Evolutionary conservation across 768 basidiomycete genomes (phyloP), one percentile per base, ranked within the genome.

Genomic region (Boletus rubroflammeus): DNA sequence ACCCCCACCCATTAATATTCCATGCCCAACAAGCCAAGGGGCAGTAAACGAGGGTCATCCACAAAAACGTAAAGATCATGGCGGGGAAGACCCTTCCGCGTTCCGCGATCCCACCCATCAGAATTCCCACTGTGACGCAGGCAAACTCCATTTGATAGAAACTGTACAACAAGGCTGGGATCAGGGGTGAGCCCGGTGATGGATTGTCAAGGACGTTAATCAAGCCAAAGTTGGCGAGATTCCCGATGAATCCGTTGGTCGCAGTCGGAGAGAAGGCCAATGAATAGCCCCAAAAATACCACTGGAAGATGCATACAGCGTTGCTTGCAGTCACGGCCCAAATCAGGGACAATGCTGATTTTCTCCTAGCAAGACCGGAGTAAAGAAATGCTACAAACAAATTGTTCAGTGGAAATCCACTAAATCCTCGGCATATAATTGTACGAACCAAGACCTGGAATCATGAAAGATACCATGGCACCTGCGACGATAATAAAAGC

Each of bases 71-170:
- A 66, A 95, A 83, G 21, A 91, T 75, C 78, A 93, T 84, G 10
- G 86, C 82, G 0, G 92, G 93, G 6, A 91, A 75, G 34, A 95
- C 81, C 44, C 90, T 81, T 2, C 90, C 90, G 52, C 93, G 88
- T 72, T 95, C 93, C 6, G 93, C 93, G 47, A 91, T 80, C 9
- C 88, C 86, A 41, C 88, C 88, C 78, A 88, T 76, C 26, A 91
- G 68, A 47, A 90, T 90, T 13, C 76, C 85, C 15, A 86, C 85
- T 1, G 90, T 92, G 17, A 93, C 88, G 51, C 85, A 87, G 21
- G 84, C 88, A 66, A 90, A 92, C 71, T 89, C 88, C 85, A 89
- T 86, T 67, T 90, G 88, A 75, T 89, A 93, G 71, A 93, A 86
- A 61, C 82, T 83, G 75, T 90, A 95, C 29, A 95, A 76, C 45